A percentile compares a stretch with the other conserved stretches of the same genome.
Evolutionary conservation across 805 yeast species (phyloP).

Genomic region (Torulaspora franciscae): DNA sequence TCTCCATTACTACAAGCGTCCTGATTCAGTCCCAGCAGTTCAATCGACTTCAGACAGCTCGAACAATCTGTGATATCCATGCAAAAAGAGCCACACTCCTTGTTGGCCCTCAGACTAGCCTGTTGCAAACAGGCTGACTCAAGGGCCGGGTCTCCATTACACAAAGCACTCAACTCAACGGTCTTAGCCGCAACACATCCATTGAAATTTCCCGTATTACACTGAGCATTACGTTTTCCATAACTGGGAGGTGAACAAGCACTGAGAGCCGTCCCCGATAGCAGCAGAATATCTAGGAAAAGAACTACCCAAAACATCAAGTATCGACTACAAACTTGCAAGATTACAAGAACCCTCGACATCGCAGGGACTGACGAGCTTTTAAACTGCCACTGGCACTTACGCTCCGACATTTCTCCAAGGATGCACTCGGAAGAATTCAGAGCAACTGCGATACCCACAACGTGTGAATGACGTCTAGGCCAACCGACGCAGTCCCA

Average conservation of each 20-base stretch:
- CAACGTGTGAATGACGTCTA: neutral
- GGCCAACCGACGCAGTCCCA: too few species aligned
- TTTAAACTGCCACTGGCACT: too few species aligned
- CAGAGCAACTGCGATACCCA: neutral
- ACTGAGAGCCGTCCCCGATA: neutral
- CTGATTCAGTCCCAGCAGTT: constrained; percentile 7
- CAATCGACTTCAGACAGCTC: constrained; percentile 8
- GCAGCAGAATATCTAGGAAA: neutral
- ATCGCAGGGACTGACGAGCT: too few species aligned
- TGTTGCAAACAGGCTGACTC: constrained; percentile 11
- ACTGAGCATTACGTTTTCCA: constrained; percentile 8
- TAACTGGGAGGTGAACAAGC: constrained; percentile 8
- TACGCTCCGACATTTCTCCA: too few species aligned
- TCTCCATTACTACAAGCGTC: constrained; percentile 8
- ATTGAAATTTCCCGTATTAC: constrained; percentile 11
- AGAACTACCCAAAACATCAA: neutral
- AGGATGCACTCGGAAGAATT: neutral
- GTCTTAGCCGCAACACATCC: constrained; percentile 12
- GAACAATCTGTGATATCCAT: constrained; percentile 10
- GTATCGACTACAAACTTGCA: neutral
- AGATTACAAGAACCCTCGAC: neutral
- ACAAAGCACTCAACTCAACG: constrained; percentile 9
- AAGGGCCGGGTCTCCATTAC: constrained; percentile 11
- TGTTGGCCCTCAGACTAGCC: constrained; percentile 11
- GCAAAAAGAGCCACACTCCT: constrained; percentile 10